Evolutionary conservation across 345 rosid genomes (phyloP).

Genomic region (Populus deltoides): DNA sequence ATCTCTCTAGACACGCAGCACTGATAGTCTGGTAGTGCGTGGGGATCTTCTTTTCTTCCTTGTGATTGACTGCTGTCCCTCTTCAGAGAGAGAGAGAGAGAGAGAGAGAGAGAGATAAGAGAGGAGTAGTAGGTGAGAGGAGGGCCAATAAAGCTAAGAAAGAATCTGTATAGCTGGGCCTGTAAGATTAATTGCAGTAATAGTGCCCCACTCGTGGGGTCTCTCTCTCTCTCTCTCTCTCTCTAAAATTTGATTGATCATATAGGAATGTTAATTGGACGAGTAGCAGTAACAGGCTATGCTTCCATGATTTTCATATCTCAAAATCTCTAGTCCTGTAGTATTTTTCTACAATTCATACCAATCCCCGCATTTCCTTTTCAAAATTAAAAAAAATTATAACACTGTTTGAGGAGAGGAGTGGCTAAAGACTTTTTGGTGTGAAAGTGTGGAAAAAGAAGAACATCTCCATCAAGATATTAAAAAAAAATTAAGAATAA

Average conservation of each 20-base stretch:
- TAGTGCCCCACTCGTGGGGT: slow-evolving; percentile 12
- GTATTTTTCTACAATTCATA: no score
- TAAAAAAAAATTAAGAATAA: neutral
- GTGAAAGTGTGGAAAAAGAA: neutral
- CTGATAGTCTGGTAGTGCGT: slow-evolving; percentile 27
- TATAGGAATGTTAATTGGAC: neutral
- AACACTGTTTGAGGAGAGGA: neutral
- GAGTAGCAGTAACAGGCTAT: no score
- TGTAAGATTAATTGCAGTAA: neutral
- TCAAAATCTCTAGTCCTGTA: neutral
- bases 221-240: neutral
- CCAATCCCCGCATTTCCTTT: neutral
- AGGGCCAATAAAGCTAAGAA: slow-evolving; percentile 12
- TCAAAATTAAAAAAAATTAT: neutral
- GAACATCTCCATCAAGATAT: neutral
- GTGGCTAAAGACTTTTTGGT: slow-evolving; percentile 3
- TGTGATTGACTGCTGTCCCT: slow-evolving; percentile 33
- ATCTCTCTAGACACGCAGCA: neutral
- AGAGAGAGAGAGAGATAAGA: neutral
- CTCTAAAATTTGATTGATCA: neutral
- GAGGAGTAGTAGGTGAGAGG: slow-evolving; percentile 5
- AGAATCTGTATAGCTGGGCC: slow-evolving; percentile 19
- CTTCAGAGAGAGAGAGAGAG: neutral
- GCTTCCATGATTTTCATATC: neutral
- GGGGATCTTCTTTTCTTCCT: slow-evolving; percentile 34